A percentile compares a stretch with the other conserved stretches of the same genome.
These are phyloP conservation scores for Sideroxylon spinosum DNA, from an alignment of 179 eudicot genomes.

Conservation along the genomic window DNA sequence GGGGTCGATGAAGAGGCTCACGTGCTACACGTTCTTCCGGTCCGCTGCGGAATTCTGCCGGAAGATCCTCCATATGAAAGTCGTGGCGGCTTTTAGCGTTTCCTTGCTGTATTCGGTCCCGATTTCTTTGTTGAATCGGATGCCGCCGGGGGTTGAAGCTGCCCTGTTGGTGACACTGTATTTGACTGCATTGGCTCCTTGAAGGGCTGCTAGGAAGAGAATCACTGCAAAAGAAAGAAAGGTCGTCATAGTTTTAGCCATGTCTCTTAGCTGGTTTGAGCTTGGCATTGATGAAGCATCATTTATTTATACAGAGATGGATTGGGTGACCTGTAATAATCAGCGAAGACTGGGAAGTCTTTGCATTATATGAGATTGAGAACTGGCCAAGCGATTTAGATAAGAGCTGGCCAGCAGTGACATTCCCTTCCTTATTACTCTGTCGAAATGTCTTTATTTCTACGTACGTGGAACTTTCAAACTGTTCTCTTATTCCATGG, in stretches of 20 bases:
- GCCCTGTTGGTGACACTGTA: slow-evolving; percentile 32
- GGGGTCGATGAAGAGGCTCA: slow-evolving; percentile 38
- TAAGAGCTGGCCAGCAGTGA: too few relatives aligned
- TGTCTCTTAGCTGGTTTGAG: not conserved
- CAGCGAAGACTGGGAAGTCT: too few relatives aligned
- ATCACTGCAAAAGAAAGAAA: slow-evolving; percentile 14
- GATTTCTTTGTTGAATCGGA: slow-evolving; percentile 38
- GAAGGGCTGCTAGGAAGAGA: slow-evolving; percentile 14
- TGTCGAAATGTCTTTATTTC: too few relatives aligned
- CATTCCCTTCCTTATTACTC: too few relatives aligned
- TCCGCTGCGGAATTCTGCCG: slow-evolving; percentile 30
- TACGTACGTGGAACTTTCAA: too few relatives aligned
- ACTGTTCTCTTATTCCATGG: too few relatives aligned
- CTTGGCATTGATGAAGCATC: not conserved
- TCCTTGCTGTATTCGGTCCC: slow-evolving; percentile 32
- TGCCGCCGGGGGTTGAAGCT: slow-evolving; percentile 39
- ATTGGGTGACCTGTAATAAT: too few relatives aligned
- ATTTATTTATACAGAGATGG: slow-evolving; percentile 1
- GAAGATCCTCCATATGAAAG: slow-evolving; percentile 53
- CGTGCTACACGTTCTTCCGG: slow-evolving; percentile 31
- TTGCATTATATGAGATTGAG: too few relatives aligned
- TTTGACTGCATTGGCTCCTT: slow-evolving; percentile 17
- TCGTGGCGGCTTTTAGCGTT: slow-evolving; percentile 31
- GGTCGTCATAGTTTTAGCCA: slow-evolving; percentile 12
- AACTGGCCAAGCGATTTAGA: too few relatives aligned